Conservation (phyloP, 2,329 filamentous ascomycete genomes). For the Xylaria sp. region DNA sequence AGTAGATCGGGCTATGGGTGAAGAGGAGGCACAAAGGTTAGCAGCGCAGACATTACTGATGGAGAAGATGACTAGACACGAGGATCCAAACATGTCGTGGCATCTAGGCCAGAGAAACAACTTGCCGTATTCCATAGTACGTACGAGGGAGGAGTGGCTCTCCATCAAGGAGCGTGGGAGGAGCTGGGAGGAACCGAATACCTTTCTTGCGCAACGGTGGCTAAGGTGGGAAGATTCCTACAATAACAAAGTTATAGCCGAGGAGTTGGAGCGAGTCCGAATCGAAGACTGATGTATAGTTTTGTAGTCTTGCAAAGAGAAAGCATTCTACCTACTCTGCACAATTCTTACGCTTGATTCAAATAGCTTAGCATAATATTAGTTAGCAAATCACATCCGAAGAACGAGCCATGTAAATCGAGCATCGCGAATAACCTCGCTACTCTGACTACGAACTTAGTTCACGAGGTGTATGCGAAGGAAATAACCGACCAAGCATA, state of each 20-base stretch:
- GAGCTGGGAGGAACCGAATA: not conserved
- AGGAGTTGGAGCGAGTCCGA: not conserved
- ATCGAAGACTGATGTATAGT: not conserved
- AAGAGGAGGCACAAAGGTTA: conserved; percentile 1
- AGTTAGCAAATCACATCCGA: too few relatives aligned
- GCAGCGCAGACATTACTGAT: not conserved
- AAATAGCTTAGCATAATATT: too few relatives aligned
- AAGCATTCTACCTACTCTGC: too few relatives aligned
- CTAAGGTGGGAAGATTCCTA: not conserved
- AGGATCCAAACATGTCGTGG: not conserved
- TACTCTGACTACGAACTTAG: too few relatives aligned
- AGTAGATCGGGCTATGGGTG: not conserved
- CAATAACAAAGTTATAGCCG: not conserved
- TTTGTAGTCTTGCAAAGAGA: too few relatives aligned
- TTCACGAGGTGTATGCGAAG: too few relatives aligned
- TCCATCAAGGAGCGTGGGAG: not conserved
- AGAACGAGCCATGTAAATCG: too few relatives aligned
- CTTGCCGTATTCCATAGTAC: not conserved
- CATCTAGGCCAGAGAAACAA: not conserved
- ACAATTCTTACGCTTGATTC: too few relatives aligned
- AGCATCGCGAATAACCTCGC: too few relatives aligned
- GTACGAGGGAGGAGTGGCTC: not conserved
- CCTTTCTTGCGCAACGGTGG: not conserved
- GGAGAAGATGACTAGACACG: not conserved
- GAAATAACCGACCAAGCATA: too few relatives aligned